These are phyloP conservation scores for Linnemannia elongata DNA, from an alignment of 192 early-diverging fungal species.

Conservation along the genomic window DNA sequence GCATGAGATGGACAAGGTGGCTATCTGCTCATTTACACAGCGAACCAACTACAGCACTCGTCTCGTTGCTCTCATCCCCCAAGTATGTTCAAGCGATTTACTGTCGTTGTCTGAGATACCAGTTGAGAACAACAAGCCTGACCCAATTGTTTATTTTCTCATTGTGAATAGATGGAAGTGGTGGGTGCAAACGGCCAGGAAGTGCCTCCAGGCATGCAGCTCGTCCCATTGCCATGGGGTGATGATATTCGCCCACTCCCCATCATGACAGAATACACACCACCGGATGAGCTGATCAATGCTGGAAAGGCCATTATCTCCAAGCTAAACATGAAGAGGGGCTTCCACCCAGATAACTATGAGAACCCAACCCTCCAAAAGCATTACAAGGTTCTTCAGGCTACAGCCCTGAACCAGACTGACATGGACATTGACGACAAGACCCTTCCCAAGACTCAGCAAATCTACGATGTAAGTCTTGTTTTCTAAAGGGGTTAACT, in stretches of 20 bases:
- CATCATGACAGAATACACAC: slow-evolving; percentile 29
- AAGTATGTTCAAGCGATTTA: slow-evolving; percentile 58
- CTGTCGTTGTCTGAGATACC: background rate
- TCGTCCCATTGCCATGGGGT: slow-evolving; percentile 79
- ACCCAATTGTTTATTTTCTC: background rate
- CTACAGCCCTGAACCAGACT: slow-evolving; percentile 53
- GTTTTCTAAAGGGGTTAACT: background rate
- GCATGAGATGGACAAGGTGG: slow-evolving; percentile 69
- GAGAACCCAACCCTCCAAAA: slow-evolving; percentile 61
- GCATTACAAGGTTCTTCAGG: slow-evolving; percentile 57
- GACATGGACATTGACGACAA: slow-evolving; percentile 60
- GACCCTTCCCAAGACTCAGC: slow-evolving; percentile 46
- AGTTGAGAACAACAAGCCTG: background rate
- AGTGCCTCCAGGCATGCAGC: slow-evolving; percentile 74
- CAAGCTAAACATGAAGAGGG: slow-evolving; percentile 57
- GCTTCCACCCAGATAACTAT: slow-evolving; percentile 57
- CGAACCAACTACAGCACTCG: slow-evolving; percentile 64
- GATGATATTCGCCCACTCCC: slow-evolving; percentile 76
- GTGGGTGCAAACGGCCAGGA: slow-evolving; percentile 63
- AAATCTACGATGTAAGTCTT: slow-evolving; percentile 34
- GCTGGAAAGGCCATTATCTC: slow-evolving; percentile 47
- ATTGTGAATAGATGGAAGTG: slow-evolving; percentile 58
- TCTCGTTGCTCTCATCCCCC: slow-evolving; percentile 77
- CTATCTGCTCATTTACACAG: slow-evolving; percentile 75
- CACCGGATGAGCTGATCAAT: slow-evolving; percentile 51